phyloP scores from a whole-genome alignment of 2,329 filamentous ascomycete genomes.

The Neonectria punicea region DNA sequence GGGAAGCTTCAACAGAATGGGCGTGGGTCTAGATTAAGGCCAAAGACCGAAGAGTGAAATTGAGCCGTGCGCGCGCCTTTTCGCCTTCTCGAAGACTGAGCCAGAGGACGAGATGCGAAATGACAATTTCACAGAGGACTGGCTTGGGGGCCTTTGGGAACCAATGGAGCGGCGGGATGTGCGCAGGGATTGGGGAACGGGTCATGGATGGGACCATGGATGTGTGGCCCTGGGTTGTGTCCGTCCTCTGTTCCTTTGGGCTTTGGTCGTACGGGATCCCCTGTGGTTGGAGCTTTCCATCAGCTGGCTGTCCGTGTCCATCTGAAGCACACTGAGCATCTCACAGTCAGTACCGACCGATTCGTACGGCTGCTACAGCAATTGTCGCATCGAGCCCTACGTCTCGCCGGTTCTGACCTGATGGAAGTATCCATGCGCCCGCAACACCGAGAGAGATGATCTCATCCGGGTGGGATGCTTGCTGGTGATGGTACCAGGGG shows the following conservation, averaged over 20 bases:
- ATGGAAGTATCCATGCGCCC: not conserved
- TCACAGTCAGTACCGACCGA: not conserved
- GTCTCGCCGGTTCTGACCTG: not conserved
- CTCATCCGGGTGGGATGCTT: conserved; percentile 2
- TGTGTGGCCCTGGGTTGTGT: not conserved
- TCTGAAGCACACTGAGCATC: too few relatives aligned
- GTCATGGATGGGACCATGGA: not conserved
- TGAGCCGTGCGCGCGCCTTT: not conserved
- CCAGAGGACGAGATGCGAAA: conserved; percentile 18
- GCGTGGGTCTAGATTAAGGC: not conserved
- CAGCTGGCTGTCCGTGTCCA: not conserved
- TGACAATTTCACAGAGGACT: conserved; percentile 24
- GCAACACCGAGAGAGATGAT: not conserved
- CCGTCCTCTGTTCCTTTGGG: not conserved
- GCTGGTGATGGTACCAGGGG: conserved; percentile 10
- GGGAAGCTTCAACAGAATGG: not conserved
- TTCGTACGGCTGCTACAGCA: not conserved
- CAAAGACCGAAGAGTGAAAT: not conserved
- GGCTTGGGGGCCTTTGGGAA: conserved; percentile 9
- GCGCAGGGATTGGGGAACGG: conserved; percentile 15
- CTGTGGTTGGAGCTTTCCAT: not conserved
- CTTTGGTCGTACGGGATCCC: not conserved
- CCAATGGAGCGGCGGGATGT: conserved; percentile 25
- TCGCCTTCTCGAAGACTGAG: conserved; percentile 4
- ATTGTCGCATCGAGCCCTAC: not conserved